These are phyloP conservation scores for Podospora pseudocomata DNA, from an alignment of 495 filamentous ascomycete genomes.

Conservation along the genomic window DNA sequence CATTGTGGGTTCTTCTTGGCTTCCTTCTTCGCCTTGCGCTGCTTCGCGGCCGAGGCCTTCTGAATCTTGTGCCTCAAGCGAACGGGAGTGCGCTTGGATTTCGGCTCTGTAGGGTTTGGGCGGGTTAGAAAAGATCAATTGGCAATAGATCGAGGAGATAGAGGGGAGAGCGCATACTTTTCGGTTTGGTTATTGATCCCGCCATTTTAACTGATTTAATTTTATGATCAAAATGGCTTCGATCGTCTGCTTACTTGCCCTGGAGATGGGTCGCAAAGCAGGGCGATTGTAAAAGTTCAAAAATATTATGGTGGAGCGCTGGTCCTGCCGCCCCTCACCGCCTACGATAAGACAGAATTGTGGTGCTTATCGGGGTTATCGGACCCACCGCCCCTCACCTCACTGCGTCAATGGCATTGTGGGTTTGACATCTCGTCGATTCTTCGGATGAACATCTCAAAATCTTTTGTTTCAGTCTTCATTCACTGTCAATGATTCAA, in stretches of 20 bases:
- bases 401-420: slow-evolving; percentile 13
- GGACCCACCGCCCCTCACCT: slow-evolving; percentile 15
- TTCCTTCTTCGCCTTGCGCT: slow-evolving; percentile 79
- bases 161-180: slow-evolving; percentile 37
- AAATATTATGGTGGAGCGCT: slow-evolving; percentile 33
- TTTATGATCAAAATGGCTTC: slow-evolving; percentile 3
- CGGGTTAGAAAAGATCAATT: neutral
- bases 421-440: neutral
- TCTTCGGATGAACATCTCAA: neutral
- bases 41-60: slow-evolving; percentile 86
- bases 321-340: slow-evolving; percentile 41
- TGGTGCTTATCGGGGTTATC: slow-evolving; percentile 16
- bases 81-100: slow-evolving; percentile 86
- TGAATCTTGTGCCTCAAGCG: slow-evolving; percentile 93
- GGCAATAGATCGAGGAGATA: neutral
- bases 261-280: neutral
- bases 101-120: slow-evolving; percentile 61
- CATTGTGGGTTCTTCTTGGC: slow-evolving; percentile 97
- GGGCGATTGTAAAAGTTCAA: slow-evolving; percentile 7
- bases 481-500: too few species aligned
- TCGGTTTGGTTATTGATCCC: slow-evolving; percentile 50
- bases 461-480: neutral
- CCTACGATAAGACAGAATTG: slow-evolving; percentile 27
- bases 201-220: slow-evolving; percentile 35
- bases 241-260: slow-evolving; percentile 6